Base-by-base conservation (phyloP, 1,284 basidiomycete genomes). In the Ceratobasidium sp. region DNA sequence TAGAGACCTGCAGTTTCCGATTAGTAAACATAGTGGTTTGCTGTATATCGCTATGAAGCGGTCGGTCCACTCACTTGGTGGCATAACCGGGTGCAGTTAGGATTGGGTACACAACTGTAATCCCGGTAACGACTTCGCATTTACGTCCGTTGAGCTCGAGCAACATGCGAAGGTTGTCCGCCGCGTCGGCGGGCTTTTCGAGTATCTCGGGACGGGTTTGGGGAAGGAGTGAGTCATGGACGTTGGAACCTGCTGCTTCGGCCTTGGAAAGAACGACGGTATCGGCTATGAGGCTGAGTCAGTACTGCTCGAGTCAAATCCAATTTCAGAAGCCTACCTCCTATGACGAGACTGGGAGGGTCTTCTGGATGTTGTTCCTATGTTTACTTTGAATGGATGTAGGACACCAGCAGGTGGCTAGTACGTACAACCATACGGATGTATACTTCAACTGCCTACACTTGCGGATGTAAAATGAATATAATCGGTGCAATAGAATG, bases 261-360 rank as follows among this genome's bases (percentile, higher is more conserved):
- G 91, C 91, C 78, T 95, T 95, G 23, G 94, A 94, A 67, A 98
- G 87, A 26, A 98, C 95, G 20, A 98, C 91, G 0, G 97, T 98
- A 83, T 98, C 97, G 79, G 96, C 97, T 95, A 82, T 69, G 61
- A 26, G 60, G 28, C n/a, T 9, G 46, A 26, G 51, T 28, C 39
- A 42, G 28, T 28, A 56, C 28, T 77, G 33, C 7, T 49, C 23
- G 44, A 20, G 42, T 42, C 4, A n/a, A n/a, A n/a, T n/a, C n/a
- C n/a, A n/a, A n/a, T n/a, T n/a, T n/a, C 28, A 18, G 12, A 51
- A n/a, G 83, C 89, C 71, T 63, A 95, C 95, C 95, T 80, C 91
- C 93, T 81, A 99, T 98, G 63, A 99, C 96, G 33, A 99, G 89
- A 85, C 99, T 97, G 2, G 97, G 97, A 0, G 95, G 89, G 83